Conservation (phyloP, 2,329 filamentous ascomycete genomes). For the Colletotrichum truncatum region DNA sequence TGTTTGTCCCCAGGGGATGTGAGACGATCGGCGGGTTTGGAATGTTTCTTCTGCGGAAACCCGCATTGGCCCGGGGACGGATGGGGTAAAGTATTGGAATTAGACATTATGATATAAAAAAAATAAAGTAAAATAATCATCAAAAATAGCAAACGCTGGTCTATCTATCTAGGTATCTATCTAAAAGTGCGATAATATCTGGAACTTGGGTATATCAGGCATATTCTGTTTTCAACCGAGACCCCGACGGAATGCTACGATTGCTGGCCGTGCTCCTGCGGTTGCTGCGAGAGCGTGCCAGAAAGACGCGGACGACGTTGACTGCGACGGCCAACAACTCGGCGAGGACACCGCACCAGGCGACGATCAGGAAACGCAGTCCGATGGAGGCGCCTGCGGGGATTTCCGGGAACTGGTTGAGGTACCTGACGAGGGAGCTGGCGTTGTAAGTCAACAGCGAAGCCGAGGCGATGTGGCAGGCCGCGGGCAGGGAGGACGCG, state of each 20-base stretch:
- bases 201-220: too few relatives aligned
- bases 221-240: neutral
- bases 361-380: neutral
- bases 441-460: neutral
- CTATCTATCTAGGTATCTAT: too few relatives aligned
- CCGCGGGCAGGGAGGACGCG: neutral
- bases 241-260: neutral
- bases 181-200: too few relatives aligned
- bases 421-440: neutral
- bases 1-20: neutral
- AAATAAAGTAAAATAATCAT: too few relatives aligned
- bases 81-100: neutral
- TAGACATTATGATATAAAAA: neutral
- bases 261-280: neutral
- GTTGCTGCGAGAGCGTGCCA: neutral
- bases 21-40: neutral
- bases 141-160: too few relatives aligned
- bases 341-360: conserved; percentile 1
- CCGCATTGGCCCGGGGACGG: too few relatives aligned
- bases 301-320: neutral
- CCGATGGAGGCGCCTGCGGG: neutral
- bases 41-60: neutral
- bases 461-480: neutral
- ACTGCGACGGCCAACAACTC: neutral
- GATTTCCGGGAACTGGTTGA: neutral